Percentiles rank a stretch among this genome's conserved stretches.
Conservation (phyloP, 768 basidiomycete genomes). For the Termitomyces sp. region DNA sequence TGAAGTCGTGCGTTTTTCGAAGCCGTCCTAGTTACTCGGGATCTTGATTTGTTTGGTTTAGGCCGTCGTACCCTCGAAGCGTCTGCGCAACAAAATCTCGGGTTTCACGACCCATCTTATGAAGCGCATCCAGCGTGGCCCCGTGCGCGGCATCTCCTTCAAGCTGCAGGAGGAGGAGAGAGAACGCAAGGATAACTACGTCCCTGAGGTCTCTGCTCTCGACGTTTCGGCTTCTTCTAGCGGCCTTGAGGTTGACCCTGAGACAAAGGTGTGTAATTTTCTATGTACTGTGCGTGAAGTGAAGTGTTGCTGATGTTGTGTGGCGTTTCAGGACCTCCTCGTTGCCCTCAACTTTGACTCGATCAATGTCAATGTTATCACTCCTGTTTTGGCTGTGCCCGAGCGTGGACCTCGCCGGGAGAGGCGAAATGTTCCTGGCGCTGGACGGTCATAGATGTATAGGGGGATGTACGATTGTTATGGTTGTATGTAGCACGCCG, state of each 20-base stretch:
- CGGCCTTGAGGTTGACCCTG: constrained; percentile 85
- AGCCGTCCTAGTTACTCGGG: background rate
- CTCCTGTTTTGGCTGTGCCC: constrained; percentile 59
- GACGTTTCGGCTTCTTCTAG: constrained; percentile 68
- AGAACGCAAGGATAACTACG: constrained; percentile 99
- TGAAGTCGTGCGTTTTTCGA: constrained; percentile 69
- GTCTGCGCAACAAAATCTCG: constrained; percentile 98
- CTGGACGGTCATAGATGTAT: constrained; percentile 45
- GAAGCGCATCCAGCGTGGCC: constrained; percentile 98
- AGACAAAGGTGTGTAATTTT: constrained; percentile 79
- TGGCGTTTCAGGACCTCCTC: constrained; percentile 88
- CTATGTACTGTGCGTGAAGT: too few species aligned
- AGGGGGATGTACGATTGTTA: constrained; percentile 3
- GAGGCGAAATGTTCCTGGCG: constrained; percentile 80
- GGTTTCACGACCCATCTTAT: constrained; percentile 99
- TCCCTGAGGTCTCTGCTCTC: constrained; percentile 97
- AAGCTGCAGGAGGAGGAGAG: constrained; percentile 99
- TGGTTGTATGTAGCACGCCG: constrained; percentile 12
- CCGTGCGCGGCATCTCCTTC: constrained; percentile 99
- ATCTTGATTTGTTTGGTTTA: constrained; percentile 30
- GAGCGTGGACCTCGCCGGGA: constrained; percentile 76
- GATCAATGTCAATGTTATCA: constrained; percentile 73
- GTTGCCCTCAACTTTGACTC: constrained; percentile 91
- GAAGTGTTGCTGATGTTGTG: background rate
- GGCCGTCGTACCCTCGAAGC: constrained; percentile 97